Base-by-base conservation (phyloP, 2,329 filamentous ascomycete species). In the Aspergillus aculeatus region DNA sequence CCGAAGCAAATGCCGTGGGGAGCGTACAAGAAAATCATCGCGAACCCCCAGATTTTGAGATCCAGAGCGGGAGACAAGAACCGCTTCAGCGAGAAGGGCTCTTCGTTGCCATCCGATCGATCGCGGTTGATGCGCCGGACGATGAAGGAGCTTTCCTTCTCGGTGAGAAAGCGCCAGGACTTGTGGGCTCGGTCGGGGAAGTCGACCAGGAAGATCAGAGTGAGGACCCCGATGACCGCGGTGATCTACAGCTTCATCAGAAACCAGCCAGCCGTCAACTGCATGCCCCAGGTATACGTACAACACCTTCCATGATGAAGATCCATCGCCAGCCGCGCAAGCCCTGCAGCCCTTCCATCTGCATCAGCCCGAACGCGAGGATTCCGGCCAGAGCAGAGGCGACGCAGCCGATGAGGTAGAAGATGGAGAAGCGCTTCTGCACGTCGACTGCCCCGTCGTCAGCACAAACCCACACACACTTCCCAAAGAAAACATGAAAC, bases 21-120 rank as follows among this genome's bases (percentile, higher is more conserved):
- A 4, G 84, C 77, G 84, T 70, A 71, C 68, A 78, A 78, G 71
- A 83, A 84, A 57, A 84, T 78, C 63, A 80, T 58, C 0, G 80
- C 82, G 58, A 83, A 85, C 1, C 71, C 81, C 82, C 83, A 85
- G 56, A 85, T 76, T 66, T 85, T 85, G 59, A 78, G 64, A 55
- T 86, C 83, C 3, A 76, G 62, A 4, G 78, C 82, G 21, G 77
- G 75, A 31, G 68, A 73, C 57, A 84, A 68, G 69, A 82, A 85
- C 59, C 78, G 79, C 38, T 65, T 71, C 2, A 82, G 24, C 23
- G 69, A 75, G 70, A 84, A 86, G 0, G 77, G 73, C 65, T 83
- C 78, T 0, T 75, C 67, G 35, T 78, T 76, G 3, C 78, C 81
- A 66, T 85, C 83, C 31, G 78, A 77, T 24, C 83, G 81, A 62